Conservation (phyloP, 176 grass and related monocot genomes). For the Rhynchospora pubera region DNA sequence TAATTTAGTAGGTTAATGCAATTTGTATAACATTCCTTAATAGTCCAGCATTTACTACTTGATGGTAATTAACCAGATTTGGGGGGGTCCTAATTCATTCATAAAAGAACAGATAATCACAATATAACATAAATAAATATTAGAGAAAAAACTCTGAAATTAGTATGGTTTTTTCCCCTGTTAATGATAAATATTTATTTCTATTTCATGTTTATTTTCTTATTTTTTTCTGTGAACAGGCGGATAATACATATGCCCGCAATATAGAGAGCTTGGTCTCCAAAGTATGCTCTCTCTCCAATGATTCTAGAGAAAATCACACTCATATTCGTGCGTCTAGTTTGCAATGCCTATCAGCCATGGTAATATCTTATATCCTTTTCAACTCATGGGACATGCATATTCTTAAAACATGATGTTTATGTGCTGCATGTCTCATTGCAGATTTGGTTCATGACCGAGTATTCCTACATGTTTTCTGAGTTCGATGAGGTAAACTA, state of each 20-base stretch:
- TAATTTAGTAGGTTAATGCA: background rate
- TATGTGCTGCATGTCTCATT: slow-evolving; percentile 13
- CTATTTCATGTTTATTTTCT: background rate
- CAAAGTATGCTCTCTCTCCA: slow-evolving; percentile 68
- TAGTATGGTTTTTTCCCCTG: background rate
- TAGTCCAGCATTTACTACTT: background rate
- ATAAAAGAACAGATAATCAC: background rate
- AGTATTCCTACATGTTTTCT: slow-evolving; percentile 72
- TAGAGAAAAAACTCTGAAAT: background rate
- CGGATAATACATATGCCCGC: slow-evolving; percentile 74
- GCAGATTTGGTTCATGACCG: slow-evolving; percentile 92
- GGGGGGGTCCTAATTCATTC: background rate
- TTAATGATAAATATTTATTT: background rate
- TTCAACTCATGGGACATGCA: slow-evolving; percentile 13
- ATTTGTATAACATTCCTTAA: background rate
- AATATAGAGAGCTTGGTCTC: slow-evolving; percentile 73
- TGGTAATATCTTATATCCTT: slow-evolving; percentile 34
- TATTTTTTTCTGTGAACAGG: slow-evolving; percentile 34
- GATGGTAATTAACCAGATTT: background rate
- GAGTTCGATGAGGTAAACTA: slow-evolving; percentile 69
- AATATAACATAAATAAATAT: background rate
- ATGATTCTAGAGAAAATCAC: slow-evolving; percentile 45
- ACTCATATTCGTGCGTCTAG: slow-evolving; percentile 59
- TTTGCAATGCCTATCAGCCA: slow-evolving; percentile 80
- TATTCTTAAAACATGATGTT: slow-evolving; percentile 5